Evolutionary conservation across 352 stramenopile genomes (phyloP).

Genomic region (Phytophthora capsici): DNA sequence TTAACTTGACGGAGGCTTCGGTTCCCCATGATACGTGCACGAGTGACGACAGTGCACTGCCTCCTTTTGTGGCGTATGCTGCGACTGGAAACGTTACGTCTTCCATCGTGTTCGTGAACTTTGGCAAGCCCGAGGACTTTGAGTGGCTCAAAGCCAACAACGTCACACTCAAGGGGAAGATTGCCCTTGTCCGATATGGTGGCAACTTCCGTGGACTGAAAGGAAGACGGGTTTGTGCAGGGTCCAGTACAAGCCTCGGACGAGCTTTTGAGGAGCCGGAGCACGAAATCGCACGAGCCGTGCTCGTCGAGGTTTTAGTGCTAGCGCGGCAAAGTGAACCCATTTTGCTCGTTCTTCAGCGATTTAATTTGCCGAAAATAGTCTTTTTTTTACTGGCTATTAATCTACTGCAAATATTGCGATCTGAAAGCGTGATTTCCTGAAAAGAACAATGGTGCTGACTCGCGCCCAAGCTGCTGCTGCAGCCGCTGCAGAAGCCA

Average conservation of each 20-base stretch:
- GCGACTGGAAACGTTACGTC: slow-evolving; percentile 67
- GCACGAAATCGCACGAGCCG: slow-evolving; percentile 1
- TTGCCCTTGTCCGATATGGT: slow-evolving; percentile 76
- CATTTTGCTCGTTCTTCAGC: neutral
- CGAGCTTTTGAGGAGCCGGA: neutral
- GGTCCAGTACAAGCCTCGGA: slow-evolving; percentile 34
- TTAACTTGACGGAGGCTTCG: slow-evolving; percentile 63
- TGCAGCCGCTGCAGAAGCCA: too few species aligned
- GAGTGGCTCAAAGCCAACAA: slow-evolving; percentile 52
- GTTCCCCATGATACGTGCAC: slow-evolving; percentile 70
- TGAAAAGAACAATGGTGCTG: too few species aligned
- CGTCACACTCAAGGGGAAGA: too few species aligned
- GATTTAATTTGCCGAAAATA: neutral
- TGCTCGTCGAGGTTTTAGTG: slow-evolving; percentile 6
- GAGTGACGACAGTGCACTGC: slow-evolving; percentile 54
- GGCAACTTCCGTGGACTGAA: slow-evolving; percentile 55
- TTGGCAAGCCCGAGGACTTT: slow-evolving; percentile 78
- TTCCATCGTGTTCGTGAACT: slow-evolving; percentile 87
- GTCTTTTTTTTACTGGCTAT: too few species aligned
- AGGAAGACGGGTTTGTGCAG: slow-evolving; percentile 67
- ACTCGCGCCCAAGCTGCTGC: too few species aligned
- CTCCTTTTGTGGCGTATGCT: slow-evolving; percentile 84
- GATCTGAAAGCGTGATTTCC: too few species aligned
- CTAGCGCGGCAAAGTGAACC: too few species aligned
- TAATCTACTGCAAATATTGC: too few species aligned